Evolutionary conservation across 495 filamentous ascomycete species (phyloP).

Genomic region (Ascodesmis nigricans): DNA sequence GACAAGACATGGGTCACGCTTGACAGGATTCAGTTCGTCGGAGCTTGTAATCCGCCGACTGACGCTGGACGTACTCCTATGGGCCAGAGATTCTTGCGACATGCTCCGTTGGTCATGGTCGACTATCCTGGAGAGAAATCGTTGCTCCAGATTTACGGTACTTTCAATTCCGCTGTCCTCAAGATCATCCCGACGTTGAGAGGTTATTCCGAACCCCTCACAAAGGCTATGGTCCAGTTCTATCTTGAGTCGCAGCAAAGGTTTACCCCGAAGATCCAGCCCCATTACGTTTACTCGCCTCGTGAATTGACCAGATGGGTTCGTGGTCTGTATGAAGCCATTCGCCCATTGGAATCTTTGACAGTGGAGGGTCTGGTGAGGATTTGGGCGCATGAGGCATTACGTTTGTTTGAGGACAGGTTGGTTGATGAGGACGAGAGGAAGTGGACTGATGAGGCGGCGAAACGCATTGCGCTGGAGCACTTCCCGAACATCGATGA

Average conservation of each 20-base stretch:
- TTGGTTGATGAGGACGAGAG: conserved; percentile 85
- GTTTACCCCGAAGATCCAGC: conserved; percentile 89
- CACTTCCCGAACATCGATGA: conserved; percentile 87
- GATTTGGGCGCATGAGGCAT: conserved; percentile 94
- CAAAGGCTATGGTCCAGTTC: conserved; percentile 93
- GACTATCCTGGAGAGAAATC: conserved; percentile 94
- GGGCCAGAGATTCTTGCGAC: conserved; percentile 77
- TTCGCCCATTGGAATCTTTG: conserved; percentile 70
- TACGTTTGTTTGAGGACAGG: conserved; percentile 90
- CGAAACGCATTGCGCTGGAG: conserved; percentile 64
- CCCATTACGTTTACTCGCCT: conserved; percentile 97
- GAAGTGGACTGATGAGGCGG: conserved; percentile 75
- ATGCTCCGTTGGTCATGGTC: conserved; percentile 95
- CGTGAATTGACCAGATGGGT: conserved; percentile 96
- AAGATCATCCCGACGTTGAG: conserved; percentile 93
- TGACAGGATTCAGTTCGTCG: conserved; percentile 95
- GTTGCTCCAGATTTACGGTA: conserved; percentile 89
- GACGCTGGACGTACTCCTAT: conserved; percentile 90
- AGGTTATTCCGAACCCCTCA: conserved; percentile 81
- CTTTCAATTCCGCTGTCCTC: conserved; percentile 86
- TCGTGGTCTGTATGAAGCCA: conserved; percentile 88
- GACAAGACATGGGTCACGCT: conserved; percentile 97
- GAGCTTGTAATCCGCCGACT: conserved; percentile 97
- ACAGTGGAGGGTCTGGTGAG: conserved; percentile 78
- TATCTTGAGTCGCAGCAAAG: conserved; percentile 82